A percentile compares a stretch with the other conserved stretches of the same genome.
These are phyloP conservation scores for Bipolaris bicolor DNA, from an alignment of 2,329 filamentous ascomycete species.

Conservation along the genomic window DNA sequence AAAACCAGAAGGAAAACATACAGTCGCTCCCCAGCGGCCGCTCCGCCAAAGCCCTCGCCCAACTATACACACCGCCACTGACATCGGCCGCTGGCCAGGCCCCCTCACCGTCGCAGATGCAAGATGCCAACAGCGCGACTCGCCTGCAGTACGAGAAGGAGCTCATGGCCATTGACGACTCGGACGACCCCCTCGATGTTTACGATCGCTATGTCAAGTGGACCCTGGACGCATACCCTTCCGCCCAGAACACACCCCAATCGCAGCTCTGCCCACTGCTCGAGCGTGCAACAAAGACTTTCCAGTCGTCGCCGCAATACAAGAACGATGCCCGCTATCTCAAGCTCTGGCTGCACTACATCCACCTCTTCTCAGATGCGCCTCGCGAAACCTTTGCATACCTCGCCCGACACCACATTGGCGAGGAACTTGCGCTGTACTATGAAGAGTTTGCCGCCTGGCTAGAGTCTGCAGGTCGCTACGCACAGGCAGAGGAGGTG, in stretches of 20 bases:
- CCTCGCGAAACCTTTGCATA: conserved; percentile 93
- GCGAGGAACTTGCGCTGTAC: conserved; percentile 84
- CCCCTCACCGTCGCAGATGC: conserved; percentile 68
- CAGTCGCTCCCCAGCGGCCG: conserved; percentile 86
- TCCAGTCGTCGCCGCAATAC: conserved; percentile 85
- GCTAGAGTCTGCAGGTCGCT: conserved; percentile 83
- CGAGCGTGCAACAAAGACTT: conserved; percentile 89
- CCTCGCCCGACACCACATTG: conserved; percentile 84
- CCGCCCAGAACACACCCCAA: conserved; percentile 86
- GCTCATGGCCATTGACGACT: conserved; percentile 76
- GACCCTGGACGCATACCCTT: conserved; percentile 94
- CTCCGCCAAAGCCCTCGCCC: conserved; percentile 86
- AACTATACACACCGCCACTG: conserved; percentile 72
- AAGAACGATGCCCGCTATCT: conserved; percentile 94
- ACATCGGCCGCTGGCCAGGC: conserved; percentile 55
- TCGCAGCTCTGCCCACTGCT: conserved; percentile 89
- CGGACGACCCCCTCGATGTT: conserved; percentile 92
- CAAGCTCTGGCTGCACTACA: conserved; percentile 92
- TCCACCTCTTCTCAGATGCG: conserved; percentile 89
- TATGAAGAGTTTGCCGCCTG: conserved; percentile 97
- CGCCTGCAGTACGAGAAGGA: conserved; percentile 87
- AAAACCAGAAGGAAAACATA: conserved; percentile 97
- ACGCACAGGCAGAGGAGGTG: conserved; percentile 91
- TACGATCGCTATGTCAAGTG: conserved; percentile 97
- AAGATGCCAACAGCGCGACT: conserved; percentile 78